Evolutionary conservation across 78 protist genomes (phyloP).

Genomic region (slime mould (Dictyostelium discoideum)): dicty_2.7 NC_007090.3:2513501-2514000

Average conservation of each 20-base stretch:
- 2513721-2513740: neutral
- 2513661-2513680: neutral
- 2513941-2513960: neutral
- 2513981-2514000: neutral
- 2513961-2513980: neutral
- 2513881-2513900: slow-evolving; percentile 4
- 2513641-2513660: neutral
- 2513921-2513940: neutral
- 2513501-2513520: neutral
- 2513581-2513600: no score
- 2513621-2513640: neutral
- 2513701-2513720: neutral
- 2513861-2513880: neutral
- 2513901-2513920: neutral
- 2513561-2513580: neutral
- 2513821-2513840: neutral
- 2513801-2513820: neutral
- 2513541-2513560: neutral
- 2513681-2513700: neutral
- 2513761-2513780: neutral
- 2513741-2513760: neutral
- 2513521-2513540: neutral
- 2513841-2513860: neutral
- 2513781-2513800: neutral
- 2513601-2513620: neutral